These are phyloP conservation scores for Sugiyamaella valdiviana DNA, from an alignment of 805 yeast genomes.

Conservation along the genomic window DNA sequence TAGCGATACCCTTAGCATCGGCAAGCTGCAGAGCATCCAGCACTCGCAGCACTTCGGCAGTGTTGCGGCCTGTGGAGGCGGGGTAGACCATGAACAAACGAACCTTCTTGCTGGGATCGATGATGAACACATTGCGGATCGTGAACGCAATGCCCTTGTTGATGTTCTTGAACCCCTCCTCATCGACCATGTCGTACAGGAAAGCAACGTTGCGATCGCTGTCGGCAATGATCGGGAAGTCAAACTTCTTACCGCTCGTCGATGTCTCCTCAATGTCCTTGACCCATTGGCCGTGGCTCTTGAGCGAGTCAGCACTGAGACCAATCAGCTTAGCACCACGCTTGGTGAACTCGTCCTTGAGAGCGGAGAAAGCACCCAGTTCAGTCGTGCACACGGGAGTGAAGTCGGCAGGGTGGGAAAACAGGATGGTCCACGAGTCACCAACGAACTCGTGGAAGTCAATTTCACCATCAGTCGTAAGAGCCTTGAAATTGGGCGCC, in stretches of 20 bases:
- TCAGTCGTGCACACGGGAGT: conserved; percentile 97
- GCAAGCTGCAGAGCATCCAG: conserved; percentile 73
- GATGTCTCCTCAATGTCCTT: conserved; percentile 85
- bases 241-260: conserved; percentile 57
- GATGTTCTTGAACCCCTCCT: conserved; percentile 71
- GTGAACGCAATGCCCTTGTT: conserved; percentile 72
- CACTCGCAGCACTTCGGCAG: conserved; percentile 86
- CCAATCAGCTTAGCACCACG: conserved; percentile 87
- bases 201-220: conserved; percentile 76
- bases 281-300: conserved; percentile 79
- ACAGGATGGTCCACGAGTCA: conserved; percentile 79
- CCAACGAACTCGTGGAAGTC: conserved; percentile 85
- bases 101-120: conserved; percentile 85
- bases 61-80: conserved; percentile 90
- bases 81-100: conserved; percentile 86
- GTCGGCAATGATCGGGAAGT: conserved; percentile 90
- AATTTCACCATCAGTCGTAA: conserved; percentile 74
- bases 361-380: conserved; percentile 85
- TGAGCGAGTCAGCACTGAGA: conserved; percentile 76
- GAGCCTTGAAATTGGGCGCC: conserved; percentile 86
- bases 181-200: conserved; percentile 82
- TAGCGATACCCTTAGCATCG: conserved; percentile 76
- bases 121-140: conserved; percentile 85
- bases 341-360: conserved; percentile 81
- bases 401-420: conserved; percentile 94